These are phyloP conservation scores for Salix caprea DNA, from an alignment of 345 rosid genomes.

Conservation along the genomic window DNA sequence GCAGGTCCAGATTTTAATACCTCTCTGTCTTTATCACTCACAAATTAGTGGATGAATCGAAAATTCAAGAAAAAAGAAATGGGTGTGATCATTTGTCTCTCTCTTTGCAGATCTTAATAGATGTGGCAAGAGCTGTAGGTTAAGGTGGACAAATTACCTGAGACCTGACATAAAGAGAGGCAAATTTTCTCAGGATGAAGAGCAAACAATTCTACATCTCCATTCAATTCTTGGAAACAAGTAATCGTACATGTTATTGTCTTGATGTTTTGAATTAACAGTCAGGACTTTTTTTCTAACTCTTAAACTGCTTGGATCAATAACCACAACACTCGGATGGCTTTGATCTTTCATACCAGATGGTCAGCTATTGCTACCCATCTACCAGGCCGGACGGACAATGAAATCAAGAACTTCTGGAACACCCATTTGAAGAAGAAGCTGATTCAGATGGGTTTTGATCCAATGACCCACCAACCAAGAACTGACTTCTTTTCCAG, in stretches of 20 bases:
- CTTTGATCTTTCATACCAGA: slow-evolving; percentile 20
- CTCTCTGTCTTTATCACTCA: not conserved
- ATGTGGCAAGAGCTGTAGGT: slow-evolving; percentile 80
- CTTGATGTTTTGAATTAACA: not conserved
- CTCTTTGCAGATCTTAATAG: slow-evolving; percentile 57
- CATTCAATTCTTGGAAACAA: slow-evolving; percentile 79
- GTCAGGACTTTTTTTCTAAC: no score
- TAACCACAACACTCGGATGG: not conserved
- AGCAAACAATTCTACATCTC: slow-evolving; percentile 68
- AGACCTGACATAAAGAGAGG: slow-evolving; percentile 85
- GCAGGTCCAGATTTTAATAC: slow-evolving; percentile 41
- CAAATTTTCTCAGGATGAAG: slow-evolving; percentile 71
- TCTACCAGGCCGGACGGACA: slow-evolving; percentile 60
- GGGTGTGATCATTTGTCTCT: not conserved
- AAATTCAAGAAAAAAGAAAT: not conserved
- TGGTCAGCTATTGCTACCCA: slow-evolving; percentile 72
- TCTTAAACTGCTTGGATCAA: not conserved
- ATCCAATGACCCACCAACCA: slow-evolving; percentile 76
- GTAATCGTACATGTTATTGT: slow-evolving; percentile 21
- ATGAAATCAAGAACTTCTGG: slow-evolving; percentile 69
- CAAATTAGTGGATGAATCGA: no score
- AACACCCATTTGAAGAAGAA: slow-evolving; percentile 69
- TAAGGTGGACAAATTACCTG: slow-evolving; percentile 78
- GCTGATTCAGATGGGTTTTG: slow-evolving; percentile 77
- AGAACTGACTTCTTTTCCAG: slow-evolving; percentile 56